Percentiles rank a stretch among this genome's conserved stretches.
These are phyloP conservation scores for Letharia columbiana DNA, from an alignment of 495 filamentous ascomycete species.

Conservation along the genomic window DNA sequence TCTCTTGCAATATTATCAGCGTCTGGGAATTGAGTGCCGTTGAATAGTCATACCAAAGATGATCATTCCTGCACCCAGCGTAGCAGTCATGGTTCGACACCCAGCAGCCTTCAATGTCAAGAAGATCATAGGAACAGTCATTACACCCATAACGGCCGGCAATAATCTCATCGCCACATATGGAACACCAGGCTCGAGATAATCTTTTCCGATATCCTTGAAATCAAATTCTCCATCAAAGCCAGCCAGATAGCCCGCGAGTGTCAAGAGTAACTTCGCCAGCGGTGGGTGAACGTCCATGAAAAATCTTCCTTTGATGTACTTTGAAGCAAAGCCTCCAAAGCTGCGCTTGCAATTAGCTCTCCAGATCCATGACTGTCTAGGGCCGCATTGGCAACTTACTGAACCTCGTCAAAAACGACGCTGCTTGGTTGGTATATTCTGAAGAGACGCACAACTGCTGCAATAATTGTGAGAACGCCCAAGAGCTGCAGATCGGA, in stretches of 20 bases:
- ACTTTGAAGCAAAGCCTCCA: conserved; percentile 94
- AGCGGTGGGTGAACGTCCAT: conserved; percentile 99
- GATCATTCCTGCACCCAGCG: conserved; percentile 73
- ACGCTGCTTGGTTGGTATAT: conserved; percentile 96
- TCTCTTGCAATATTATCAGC: conserved; percentile 50
- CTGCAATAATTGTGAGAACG: conserved; percentile 63
- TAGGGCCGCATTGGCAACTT: conserved; percentile 32
- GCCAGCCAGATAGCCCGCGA: conserved; percentile 90
- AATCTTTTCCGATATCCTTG: conserved; percentile 99
- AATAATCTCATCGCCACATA: conserved; percentile 97
- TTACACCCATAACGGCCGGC: conserved; percentile 77
- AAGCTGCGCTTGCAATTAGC: conserved; percentile 51
- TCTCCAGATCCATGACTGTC: not conserved
- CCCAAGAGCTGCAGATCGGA: conserved; percentile 74
- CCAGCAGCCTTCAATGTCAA: conserved; percentile 86
- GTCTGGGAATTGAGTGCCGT: conserved; percentile 2
- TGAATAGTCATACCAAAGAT: conserved; percentile 64
- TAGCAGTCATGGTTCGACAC: conserved; percentile 73
- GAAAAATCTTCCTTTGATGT: conserved; percentile 97
- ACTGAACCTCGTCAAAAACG: conserved; percentile 99
- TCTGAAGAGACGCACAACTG: conserved; percentile 78
- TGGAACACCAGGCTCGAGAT: conserved; percentile 85
- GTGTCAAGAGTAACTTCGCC: conserved; percentile 88
- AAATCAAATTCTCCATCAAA: conserved; percentile 96
- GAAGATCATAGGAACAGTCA: conserved; percentile 86